Evolutionary conservation across 129 eudicot genomes (phyloP).

Genomic region (Erigeron canadensis): DNA sequence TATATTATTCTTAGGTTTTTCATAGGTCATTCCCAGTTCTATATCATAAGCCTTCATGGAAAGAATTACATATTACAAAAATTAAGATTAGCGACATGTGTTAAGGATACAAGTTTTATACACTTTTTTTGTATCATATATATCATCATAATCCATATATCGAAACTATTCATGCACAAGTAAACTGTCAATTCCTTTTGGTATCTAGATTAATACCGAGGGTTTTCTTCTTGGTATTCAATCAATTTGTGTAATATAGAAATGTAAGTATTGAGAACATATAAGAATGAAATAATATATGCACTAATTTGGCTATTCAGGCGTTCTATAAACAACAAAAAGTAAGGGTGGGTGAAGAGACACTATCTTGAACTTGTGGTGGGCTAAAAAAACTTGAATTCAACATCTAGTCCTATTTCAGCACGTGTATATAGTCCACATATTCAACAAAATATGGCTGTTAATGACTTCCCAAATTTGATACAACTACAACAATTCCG

Average conservation of each 20-base stretch:
- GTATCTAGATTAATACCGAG: too few species aligned
- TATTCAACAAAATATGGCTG: constrained; percentile 20
- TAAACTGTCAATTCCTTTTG: not conserved
- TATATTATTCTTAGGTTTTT: not conserved
- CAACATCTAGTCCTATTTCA: constrained; percentile 22
- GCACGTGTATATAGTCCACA: constrained; percentile 10
- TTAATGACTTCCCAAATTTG: constrained; percentile 23
- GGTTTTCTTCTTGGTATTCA: not conserved
- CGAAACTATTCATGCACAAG: not conserved
- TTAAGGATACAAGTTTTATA: not conserved
- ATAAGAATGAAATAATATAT: not conserved
- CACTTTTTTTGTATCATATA: too few species aligned
- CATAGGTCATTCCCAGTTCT: not conserved
- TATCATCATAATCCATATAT: not conserved
- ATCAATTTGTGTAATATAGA: not conserved
- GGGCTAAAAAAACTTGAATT: constrained; percentile 20
- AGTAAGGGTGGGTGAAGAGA: constrained; percentile 24
- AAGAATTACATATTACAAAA: not conserved
- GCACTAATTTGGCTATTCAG: constrained; percentile 1
- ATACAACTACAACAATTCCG: not conserved
- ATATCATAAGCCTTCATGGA: not conserved
- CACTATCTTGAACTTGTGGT: constrained; percentile 29
- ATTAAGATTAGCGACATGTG: constrained; percentile 6
- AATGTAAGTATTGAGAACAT: not conserved
- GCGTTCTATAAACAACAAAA: constrained; percentile 13